Conservation (phyloP, 148 eudicot genomes). For the Cornus florida region DNA sequence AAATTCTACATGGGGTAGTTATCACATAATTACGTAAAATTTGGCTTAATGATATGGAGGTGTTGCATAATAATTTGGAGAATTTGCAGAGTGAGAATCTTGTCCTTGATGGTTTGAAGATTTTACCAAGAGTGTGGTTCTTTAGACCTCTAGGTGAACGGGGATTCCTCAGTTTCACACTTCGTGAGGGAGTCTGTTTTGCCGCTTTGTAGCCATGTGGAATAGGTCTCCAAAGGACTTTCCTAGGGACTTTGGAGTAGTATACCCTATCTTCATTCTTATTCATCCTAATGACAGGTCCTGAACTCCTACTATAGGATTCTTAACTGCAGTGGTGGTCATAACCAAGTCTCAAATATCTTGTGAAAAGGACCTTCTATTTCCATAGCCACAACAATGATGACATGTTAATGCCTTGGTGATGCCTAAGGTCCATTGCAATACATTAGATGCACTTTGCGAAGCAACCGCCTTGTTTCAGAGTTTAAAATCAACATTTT, state of each 20-base stretch:
- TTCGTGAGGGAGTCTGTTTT: not conserved
- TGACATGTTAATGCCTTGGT: not conserved
- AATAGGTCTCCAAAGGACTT: not conserved
- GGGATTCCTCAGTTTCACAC: not conserved
- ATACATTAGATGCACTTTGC: not conserved
- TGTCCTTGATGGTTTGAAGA: not conserved
- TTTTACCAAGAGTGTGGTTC: not conserved
- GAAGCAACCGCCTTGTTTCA: not conserved
- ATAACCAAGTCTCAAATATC: not conserved
- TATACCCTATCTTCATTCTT: not conserved
- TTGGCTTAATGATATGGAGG: no score
- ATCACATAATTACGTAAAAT: no score
- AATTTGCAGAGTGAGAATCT: not conserved
- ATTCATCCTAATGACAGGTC: not conserved
- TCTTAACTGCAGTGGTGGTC: not conserved
- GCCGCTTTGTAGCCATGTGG: not conserved
- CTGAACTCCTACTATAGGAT: not conserved
- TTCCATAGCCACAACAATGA: not conserved
- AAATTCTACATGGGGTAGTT: no score
- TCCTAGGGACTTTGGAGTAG: not conserved
- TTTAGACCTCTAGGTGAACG: not conserved
- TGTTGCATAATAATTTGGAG: not conserved
- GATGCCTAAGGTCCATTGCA: not conserved
- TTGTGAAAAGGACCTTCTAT: not conserved
- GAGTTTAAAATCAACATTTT: not conserved